These are phyloP conservation scores for Claviceps fusiformis DNA, from an alignment of 2,329 filamentous ascomycete genomes.

Conservation along the genomic window DNA sequence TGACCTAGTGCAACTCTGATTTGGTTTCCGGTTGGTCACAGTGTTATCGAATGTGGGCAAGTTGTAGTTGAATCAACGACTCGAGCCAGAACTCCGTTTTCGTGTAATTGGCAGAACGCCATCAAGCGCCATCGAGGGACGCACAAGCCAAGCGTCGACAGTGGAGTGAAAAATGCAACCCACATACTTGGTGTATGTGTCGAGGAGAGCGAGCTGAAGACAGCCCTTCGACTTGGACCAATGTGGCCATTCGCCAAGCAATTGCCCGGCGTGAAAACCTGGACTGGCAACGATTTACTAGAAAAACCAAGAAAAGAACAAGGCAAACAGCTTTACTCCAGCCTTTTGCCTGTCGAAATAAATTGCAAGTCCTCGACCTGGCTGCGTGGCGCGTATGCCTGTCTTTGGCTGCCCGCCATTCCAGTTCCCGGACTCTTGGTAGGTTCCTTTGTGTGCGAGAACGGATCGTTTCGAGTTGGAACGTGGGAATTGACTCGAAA, in stretches of 20 bases:
- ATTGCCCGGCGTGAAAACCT: neutral
- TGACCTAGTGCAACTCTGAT: neutral
- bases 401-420: neutral
- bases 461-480: neutral
- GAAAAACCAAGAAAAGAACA: neutral
- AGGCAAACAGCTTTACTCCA: no score
- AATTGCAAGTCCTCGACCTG: neutral
- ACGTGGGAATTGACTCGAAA: neutral
- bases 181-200: neutral
- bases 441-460: neutral
- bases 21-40: neutral
- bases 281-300: neutral
- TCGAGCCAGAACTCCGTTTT: neutral
- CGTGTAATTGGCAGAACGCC: neutral
- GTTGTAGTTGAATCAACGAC: neutral
- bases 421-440: neutral
- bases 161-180: neutral
- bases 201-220: neutral
- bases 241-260: neutral
- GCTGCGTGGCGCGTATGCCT: neutral
- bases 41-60: neutral
- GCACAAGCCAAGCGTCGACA: neutral
- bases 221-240: neutral
- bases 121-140: neutral
- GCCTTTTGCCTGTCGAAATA: no score